Base-by-base conservation (phyloP, 345 rosid genomes). In the Lumnitzera racemosa region DNA sequence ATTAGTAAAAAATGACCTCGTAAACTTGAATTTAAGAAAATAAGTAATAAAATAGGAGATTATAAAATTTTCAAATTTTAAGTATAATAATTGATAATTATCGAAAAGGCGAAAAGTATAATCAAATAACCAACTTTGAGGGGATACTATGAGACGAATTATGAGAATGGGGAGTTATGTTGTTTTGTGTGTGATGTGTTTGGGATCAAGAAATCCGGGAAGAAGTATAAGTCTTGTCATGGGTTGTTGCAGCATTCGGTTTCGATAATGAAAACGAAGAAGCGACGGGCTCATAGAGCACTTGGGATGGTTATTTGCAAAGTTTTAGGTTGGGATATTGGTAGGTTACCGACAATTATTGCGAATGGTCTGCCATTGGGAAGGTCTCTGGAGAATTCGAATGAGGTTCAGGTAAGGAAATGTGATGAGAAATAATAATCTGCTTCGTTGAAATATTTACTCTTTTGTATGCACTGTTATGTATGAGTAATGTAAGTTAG, bases 261-360 rank as follows among this genome's bases (percentile, higher is more conserved):
- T 1, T 66, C 67, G 15, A 72, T 80, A 46, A 54, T 67, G 16
- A 91, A 81, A 64, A 80, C 91, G 2, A 75, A 63, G 59, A 72
- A 67, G 72, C 82, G 54, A 69, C 70, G 7, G 57, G 89, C 81
- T 13, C 98, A 91, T 67, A 74, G 88, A 51, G 87, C 95, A 65
- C 69, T 82, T 50, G 94, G 79, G 5, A 78, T 68, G 53, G 91
- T 84, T 62, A 65, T 88, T 31, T 91, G 90, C 49, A 77, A 69
- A 78, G 88, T 91, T 76, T 75, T 91, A 68, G 91, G 85, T 29
- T 88, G 96, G 91, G 94, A 86, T 61, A 49, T 78, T 59, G 68
- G 69, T 29, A 59, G 63, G 66, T 74, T 79, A 64, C 83, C 87
- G 17, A 47, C 27, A 12, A 64, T 78, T 67, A 73, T 75, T 25